Base-by-base conservation (phyloP, 2,329 filamentous ascomycete species). In the Ramichloridium luteum region DNA sequence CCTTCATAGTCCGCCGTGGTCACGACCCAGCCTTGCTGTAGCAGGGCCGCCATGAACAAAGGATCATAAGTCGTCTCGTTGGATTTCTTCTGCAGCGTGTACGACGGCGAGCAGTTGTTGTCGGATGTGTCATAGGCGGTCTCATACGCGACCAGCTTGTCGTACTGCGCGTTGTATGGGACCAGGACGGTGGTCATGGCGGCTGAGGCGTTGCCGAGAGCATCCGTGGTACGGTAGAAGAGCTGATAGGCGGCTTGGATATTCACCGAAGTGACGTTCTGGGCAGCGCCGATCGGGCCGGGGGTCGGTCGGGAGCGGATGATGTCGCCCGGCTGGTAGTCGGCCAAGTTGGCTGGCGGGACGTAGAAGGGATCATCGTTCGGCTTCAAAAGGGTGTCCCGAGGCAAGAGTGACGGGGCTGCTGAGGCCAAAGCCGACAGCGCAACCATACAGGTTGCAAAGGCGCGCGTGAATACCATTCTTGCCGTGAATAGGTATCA, bases 11-110 rank as follows among this genome's bases (percentile, higher is more conserved):
- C 67, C 0, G 66, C 64, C 5, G 62, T 48, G 11, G 57, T 61
- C 14, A 70, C 60, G 13, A 60, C 50, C 63, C 63, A 68, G 5
- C 64, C 64, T 40, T 53, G 4, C 9, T 53, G 49, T 2, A 70
- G 56, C 2, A 57, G 56, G 2, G 47, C 32, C 6, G 46, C 32
- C 22, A 65, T 51, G 25, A n/a, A n/a, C n/a, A n/a, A n/a, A n/a
- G n/a, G n/a, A n/a, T n/a, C n/a, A n/a, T n/a, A n/a, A n/a, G n/a
- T n/a, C n/a, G n/a, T n/a, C n/a, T n/a, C 47, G 45, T 8, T 29
- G 12, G 10, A 40, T 27, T 13, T 12, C 31, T 12, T 16, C 28
- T 14, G 38, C 41, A 2, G 37, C 34, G 40, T 56, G 32, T 57
- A 64, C 18, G 52, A 62, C 22, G 51, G 64, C 39, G 51, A 52